Conservation (phyloP, 2,329 filamentous ascomycete species). For the Fusarium euwallaceae region DNA sequence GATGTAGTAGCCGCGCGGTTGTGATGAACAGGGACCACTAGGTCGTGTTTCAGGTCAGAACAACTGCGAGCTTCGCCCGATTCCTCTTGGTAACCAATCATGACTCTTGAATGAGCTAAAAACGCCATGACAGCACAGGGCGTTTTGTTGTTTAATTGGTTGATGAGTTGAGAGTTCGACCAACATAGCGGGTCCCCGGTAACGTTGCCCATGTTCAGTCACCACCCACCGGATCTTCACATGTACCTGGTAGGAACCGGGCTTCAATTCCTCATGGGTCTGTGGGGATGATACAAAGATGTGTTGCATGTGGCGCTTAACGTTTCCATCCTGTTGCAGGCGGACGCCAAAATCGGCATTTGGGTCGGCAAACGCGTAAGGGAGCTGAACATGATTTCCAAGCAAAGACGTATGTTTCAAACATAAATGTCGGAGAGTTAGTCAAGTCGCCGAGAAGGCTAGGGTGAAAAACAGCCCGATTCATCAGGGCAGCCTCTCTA, state of each 20-base stretch:
- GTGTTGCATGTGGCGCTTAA: background rate
- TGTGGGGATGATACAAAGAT: background rate
- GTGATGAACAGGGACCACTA: background rate
- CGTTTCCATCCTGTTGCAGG: background rate
- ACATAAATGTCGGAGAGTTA: too few species aligned
- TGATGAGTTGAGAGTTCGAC: background rate
- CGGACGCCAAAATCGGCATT: background rate
- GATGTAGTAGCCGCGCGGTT: background rate
- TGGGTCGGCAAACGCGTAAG: background rate
- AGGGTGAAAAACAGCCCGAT: too few species aligned
- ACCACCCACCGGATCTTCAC: background rate
- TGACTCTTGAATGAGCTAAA: background rate
- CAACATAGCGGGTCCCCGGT: background rate
- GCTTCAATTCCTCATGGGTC: background rate
- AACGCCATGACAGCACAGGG: background rate
- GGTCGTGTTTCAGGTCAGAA: background rate
- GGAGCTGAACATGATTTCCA: background rate
- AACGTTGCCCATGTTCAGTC: background rate
- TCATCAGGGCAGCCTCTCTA: too few species aligned
- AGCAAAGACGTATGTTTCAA: background rate
- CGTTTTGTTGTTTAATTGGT: background rate
- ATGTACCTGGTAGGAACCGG: background rate
- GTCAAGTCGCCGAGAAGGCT: too few species aligned
- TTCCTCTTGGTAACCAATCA: background rate
- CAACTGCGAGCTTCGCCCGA: background rate